A percentile compares a stretch with the other conserved stretches of the same genome.
phyloP scores from a whole-genome alignment of 441 rosid genomes.

The Populus hybrid region DNA sequence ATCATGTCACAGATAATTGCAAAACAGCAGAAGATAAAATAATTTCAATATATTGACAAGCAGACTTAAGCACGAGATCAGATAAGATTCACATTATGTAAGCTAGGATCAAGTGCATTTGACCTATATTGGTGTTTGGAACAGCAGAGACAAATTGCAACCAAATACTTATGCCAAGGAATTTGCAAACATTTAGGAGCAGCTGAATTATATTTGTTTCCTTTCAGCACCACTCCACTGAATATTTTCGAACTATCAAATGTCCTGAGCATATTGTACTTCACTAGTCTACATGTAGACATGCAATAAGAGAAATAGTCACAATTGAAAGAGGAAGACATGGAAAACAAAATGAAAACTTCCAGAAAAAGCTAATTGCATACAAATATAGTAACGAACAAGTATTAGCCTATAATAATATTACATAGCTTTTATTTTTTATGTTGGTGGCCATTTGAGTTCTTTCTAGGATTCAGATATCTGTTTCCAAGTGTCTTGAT shows the following conservation, averaged over 20 bases:
- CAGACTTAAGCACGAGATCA: neutral
- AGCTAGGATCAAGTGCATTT: neutral
- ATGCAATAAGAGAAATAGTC: neutral
- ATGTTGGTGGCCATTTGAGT: neutral
- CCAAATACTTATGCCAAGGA: neutral
- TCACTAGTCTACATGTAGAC: neutral
- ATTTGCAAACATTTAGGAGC: neutral
- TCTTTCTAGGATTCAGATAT: neutral
- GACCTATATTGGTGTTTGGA: neutral
- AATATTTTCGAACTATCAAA: neutral
- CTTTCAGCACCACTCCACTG: neutral
- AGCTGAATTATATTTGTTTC: neutral
- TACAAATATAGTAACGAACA: neutral
- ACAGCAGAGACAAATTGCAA: neutral
- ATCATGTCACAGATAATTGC: neutral
- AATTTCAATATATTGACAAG: neutral
- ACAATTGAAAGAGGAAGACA: neutral
- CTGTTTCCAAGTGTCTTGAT: neutral
- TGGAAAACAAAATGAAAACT: neutral
- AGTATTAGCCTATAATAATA: neutral
- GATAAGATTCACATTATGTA: neutral
- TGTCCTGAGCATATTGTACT: neutral
- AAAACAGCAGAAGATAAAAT: neutral
- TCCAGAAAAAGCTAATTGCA: neutral
- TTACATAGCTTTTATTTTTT: too few relatives aligned